These are phyloP conservation scores for Chytriomyces sp. DNA, from an alignment of 192 early-diverging fungal species.

Conservation along the genomic window DNA sequence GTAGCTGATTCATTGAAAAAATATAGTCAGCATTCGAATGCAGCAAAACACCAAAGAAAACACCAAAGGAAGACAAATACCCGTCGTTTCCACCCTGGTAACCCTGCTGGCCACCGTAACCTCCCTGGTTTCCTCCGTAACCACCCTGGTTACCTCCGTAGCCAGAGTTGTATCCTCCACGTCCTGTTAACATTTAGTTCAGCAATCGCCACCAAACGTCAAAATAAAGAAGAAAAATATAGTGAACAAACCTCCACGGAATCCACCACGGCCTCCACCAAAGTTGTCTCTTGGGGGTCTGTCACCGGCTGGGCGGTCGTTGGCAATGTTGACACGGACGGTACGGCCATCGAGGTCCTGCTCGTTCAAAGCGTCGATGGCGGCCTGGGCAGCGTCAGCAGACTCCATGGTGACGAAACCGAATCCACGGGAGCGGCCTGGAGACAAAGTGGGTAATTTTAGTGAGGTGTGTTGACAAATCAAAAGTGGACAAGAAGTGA, in stretches of 20 bases:
- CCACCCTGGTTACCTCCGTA: conserved; percentile 23
- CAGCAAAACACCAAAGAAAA: background rate
- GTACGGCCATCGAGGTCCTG: conserved; percentile 79
- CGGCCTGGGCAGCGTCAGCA: conserved; percentile 48
- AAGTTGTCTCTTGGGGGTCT: conserved; percentile 17
- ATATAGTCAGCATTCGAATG: background rate
- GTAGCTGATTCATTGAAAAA: conserved; percentile 14
- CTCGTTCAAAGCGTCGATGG: conserved; percentile 69
- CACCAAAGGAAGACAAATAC: conserved; percentile 3
- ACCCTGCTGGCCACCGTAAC: conserved; percentile 26
- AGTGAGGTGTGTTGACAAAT: background rate
- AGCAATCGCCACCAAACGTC: background rate
- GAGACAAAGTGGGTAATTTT: background rate
- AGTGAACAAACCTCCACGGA: conserved; percentile 12
- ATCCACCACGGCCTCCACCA: conserved; percentile 43
- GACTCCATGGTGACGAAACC: conserved; percentile 77
- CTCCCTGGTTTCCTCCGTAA: conserved; percentile 36
- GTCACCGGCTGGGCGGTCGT: conserved; percentile 49
- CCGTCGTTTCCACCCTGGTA: conserved; percentile 23
- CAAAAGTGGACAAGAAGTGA: background rate
- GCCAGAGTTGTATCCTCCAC: conserved; percentile 14
- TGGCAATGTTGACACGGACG: conserved; percentile 80
- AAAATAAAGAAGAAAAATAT: background rate
- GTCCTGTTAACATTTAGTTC: background rate
- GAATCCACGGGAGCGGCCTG: conserved; percentile 83